Evolutionary conservation across 2,329 filamentous ascomycete genomes (phyloP).

Genomic region (Botrytis aclada): DNA sequence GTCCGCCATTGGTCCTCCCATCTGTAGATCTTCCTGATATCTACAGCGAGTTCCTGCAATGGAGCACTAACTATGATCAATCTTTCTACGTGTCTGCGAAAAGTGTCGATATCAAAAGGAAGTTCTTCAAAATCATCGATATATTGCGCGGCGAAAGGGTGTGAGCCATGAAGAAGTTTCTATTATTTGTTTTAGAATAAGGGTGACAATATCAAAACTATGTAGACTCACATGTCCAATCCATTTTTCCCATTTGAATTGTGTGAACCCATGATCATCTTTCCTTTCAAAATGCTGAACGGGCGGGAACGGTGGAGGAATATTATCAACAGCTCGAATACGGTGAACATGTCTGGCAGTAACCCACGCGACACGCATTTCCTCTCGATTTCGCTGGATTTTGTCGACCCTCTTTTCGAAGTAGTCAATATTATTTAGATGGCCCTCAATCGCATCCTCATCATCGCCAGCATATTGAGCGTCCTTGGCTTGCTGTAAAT

Average conservation of each 20-base stretch:
- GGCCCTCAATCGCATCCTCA: slow-evolving; percentile 24
- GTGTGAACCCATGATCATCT: slow-evolving; percentile 29
- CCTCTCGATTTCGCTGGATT: slow-evolving; percentile 35
- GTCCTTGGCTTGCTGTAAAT: slow-evolving; percentile 20
- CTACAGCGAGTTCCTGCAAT: slow-evolving; percentile 39
- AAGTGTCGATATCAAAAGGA: slow-evolving; percentile 33
- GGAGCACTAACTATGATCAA: slow-evolving; percentile 40
- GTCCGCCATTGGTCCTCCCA: slow-evolving; percentile 40
- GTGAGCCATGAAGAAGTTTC: slow-evolving; percentile 35
- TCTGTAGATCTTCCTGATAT: slow-evolving; percentile 38
- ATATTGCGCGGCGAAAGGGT: slow-evolving; percentile 40
- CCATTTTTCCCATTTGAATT: slow-evolving; percentile 38
- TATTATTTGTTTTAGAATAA: slow-evolving; percentile 23
- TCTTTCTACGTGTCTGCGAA: slow-evolving; percentile 38
- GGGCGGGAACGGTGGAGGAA: slow-evolving; percentile 25
- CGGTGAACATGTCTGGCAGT: slow-evolving; percentile 40
- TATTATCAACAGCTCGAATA: slow-evolving; percentile 31
- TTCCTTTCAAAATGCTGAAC: slow-evolving; percentile 31
- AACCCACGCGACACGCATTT: slow-evolving; percentile 39
- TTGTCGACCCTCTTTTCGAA: slow-evolving; percentile 29
- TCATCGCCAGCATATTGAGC: slow-evolving; percentile 15
- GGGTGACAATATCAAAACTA: not conserved
- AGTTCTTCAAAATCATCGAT: slow-evolving; percentile 34
- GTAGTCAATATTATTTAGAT: slow-evolving; percentile 18
- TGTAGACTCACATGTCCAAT: slow-evolving; percentile 29